A percentile compares a stretch with the other conserved stretches of the same genome.
phyloP scores from a whole-genome alignment of 148 eudicot species.

The Arbutus unedo region DNA sequence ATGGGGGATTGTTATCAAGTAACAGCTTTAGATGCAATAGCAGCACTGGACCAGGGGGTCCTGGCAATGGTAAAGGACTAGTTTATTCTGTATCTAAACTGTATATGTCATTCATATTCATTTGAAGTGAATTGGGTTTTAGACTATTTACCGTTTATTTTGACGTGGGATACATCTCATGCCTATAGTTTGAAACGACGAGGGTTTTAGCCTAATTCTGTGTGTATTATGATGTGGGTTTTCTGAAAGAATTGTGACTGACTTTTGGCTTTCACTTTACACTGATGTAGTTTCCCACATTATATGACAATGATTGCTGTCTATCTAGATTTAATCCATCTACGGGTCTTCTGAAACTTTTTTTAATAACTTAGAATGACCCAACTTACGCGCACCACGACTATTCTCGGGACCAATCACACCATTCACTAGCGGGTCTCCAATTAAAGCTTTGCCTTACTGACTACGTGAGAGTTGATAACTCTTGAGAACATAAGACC shows the following conservation, averaged over 20 bases:
- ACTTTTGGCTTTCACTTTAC: background rate
- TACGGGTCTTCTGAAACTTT: background rate
- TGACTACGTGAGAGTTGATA: too few relatives aligned
- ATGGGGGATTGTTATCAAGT: background rate
- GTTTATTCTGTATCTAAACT: background rate
- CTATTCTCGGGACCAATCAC: too few relatives aligned
- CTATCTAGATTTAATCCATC: background rate
- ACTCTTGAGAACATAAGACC: too few relatives aligned
- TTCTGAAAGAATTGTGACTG: background rate
- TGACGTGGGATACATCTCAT: too few relatives aligned
- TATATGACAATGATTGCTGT: background rate
- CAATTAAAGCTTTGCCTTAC: too few relatives aligned
- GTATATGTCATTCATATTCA: background rate
- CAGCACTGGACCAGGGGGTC: constrained; percentile 30
- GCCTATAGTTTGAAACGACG: background rate
- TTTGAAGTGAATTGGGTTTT: background rate
- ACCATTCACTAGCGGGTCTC: too few relatives aligned
- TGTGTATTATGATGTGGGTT: too few relatives aligned
- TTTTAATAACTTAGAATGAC: too few relatives aligned
- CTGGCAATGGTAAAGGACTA: constrained; percentile 23
- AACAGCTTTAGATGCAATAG: constrained; percentile 27
- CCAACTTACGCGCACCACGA: too few relatives aligned
- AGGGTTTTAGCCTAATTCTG: background rate
- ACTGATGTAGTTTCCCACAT: background rate
- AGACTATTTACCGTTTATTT: background rate